phyloP scores from a whole-genome alignment of 257 asterid species.

The Fraxinus cuspidata region DNA sequence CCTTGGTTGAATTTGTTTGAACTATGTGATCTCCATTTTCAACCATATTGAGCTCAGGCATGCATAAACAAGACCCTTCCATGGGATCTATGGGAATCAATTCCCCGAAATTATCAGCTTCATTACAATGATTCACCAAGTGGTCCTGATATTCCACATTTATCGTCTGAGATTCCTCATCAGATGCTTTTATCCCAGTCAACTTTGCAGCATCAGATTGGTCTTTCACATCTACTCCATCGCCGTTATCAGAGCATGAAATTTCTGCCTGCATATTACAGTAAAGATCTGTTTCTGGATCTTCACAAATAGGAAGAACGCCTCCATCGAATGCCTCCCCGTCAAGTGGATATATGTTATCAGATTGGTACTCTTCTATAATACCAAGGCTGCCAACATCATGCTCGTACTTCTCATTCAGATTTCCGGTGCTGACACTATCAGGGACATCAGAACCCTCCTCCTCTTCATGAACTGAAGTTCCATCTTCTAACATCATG shows the following conservation, averaged over 20 bases:
- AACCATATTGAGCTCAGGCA: not conserved
- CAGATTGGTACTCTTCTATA: not conserved
- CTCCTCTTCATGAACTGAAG: conserved; percentile 18
- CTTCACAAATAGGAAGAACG: not conserved
- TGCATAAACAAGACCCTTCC: conserved; percentile 23
- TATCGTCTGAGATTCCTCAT: not conserved
- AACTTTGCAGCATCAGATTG: not conserved
- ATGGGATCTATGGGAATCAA: not conserved
- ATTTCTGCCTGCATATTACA: not conserved
- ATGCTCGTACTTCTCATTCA: not conserved
- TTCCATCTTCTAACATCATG: conserved; percentile 8
- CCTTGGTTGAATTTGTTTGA: conserved; percentile 3
- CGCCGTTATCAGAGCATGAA: not conserved
- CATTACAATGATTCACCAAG: conserved; percentile 14
- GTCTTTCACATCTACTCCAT: not conserved
- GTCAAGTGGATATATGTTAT: not conserved
- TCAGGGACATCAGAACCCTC: conserved; percentile 3
- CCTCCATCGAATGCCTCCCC: not conserved
- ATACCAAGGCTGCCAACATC: not conserved
- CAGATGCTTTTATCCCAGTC: not conserved
- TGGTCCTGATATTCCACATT: not conserved
- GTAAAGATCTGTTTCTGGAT: not conserved
- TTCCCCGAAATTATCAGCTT: conserved; percentile 9
- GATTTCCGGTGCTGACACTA: not conserved
- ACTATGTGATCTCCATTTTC: not conserved